These are phyloP conservation scores for Adansonia rubrostipa DNA, from an alignment of 441 rosid genomes.

Conservation along the genomic window DNA sequence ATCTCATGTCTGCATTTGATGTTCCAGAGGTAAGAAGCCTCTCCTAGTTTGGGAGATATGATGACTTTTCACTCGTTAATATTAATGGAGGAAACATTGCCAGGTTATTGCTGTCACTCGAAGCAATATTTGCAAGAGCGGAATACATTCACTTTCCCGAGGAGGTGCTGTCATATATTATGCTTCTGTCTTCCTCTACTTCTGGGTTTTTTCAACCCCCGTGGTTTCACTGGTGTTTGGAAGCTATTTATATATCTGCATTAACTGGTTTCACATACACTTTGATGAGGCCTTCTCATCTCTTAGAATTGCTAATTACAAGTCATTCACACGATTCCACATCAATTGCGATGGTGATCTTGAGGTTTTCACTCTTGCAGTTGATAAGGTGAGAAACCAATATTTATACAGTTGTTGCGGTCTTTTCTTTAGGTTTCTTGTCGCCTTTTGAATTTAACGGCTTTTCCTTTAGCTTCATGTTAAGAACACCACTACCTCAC, in stretches of 20 bases:
- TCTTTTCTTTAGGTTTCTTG: slow-evolving; percentile 5
- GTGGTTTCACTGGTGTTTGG: slow-evolving; percentile 94
- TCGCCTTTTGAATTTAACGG: background rate
- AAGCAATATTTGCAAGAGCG: slow-evolving; percentile 82
- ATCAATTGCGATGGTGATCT: slow-evolving; percentile 73
- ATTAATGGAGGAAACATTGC: slow-evolving; percentile 28
- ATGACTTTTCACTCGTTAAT: slow-evolving; percentile 5
- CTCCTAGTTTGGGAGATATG: background rate
- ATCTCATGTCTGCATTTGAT: slow-evolving; percentile 99
- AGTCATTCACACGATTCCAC: slow-evolving; percentile 90
- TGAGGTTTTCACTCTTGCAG: slow-evolving; percentile 93
- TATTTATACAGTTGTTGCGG: background rate
- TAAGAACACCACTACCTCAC: background rate
- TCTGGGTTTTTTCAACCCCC: slow-evolving; percentile 98
- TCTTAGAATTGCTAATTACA: slow-evolving; percentile 96
- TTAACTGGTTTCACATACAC: slow-evolving; percentile 97
- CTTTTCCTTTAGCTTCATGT: background rate
- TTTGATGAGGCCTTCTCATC: slow-evolving; percentile 99
- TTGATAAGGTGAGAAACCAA: slow-evolving; percentile 74
- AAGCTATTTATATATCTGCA: slow-evolving; percentile 93
- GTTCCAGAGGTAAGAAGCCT: slow-evolving; percentile 82
- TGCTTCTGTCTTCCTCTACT: slow-evolving; percentile 93
- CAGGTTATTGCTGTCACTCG: slow-evolving; percentile 98
- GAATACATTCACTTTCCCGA: slow-evolving; percentile 79
- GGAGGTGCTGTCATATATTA: slow-evolving; percentile 90